These are phyloP conservation scores for Lunasporangiospora selenospora DNA, from an alignment of 192 early-diverging fungal species.

Conservation along the genomic window DNA sequence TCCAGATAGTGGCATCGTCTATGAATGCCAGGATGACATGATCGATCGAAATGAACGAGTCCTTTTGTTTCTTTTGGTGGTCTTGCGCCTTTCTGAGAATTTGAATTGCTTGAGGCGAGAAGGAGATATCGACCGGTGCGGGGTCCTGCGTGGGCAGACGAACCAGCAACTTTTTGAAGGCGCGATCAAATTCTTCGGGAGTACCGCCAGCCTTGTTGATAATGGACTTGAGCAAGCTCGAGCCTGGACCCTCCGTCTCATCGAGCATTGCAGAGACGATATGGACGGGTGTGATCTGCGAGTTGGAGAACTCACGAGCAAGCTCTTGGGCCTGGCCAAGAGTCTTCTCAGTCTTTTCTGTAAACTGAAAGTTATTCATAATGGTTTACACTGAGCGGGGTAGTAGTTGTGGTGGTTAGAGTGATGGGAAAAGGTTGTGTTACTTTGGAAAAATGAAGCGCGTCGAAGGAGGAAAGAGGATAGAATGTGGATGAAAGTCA, in stretches of 20 bases:
- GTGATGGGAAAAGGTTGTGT: too few species aligned
- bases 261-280: conserved; percentile 82
- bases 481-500: too few species aligned
- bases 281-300: conserved; percentile 83
- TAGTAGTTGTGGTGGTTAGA: background rate
- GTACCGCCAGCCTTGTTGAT: conserved; percentile 88
- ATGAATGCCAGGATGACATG: conserved; percentile 87
- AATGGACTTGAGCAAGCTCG: conserved; percentile 77
- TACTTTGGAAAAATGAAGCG: too few species aligned
- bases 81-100: conserved; percentile 79
- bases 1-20: conserved; percentile 68
- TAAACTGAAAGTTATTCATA: conserved; percentile 76
- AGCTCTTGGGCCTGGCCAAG: conserved; percentile 66
- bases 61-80: conserved; percentile 86
- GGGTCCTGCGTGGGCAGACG: conserved; percentile 87
- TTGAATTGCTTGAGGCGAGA: conserved; percentile 66
- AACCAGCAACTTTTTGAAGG: conserved; percentile 78
- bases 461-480: too few species aligned
- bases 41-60: conserved; percentile 88
- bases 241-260: conserved; percentile 72
- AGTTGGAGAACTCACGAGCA: conserved; percentile 79
- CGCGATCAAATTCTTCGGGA: conserved; percentile 74
- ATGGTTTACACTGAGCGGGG: too few species aligned
- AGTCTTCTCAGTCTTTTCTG: conserved; percentile 84
- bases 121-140: conserved; percentile 75